A percentile compares a stretch with the other conserved stretches of the same genome.
Conservation (phyloP, 2,329 filamentous ascomycete genomes). For the Herpotrichia juniperi region DNA sequence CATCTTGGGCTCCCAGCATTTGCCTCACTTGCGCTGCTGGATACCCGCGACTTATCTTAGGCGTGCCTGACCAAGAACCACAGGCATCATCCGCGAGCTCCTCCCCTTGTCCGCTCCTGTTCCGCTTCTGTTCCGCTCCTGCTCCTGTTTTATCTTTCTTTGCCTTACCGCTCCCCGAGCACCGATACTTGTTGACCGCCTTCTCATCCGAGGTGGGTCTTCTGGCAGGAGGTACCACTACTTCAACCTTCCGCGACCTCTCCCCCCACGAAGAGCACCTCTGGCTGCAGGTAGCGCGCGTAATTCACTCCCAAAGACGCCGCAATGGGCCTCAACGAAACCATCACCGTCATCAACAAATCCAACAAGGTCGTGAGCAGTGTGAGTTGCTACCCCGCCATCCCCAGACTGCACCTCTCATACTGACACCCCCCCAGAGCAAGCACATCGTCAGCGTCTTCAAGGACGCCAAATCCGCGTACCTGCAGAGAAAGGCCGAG, state of each 20-base stretch:
- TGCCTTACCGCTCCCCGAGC: conserved; percentile 5
- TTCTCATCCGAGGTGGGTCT: conserved; percentile 14
- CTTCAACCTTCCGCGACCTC: conserved; percentile 18
- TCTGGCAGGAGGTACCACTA: conserved; percentile 12
- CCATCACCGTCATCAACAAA: conserved; percentile 87
- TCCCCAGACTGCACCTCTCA: conserved; percentile 15
- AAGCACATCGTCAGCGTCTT: conserved; percentile 90
- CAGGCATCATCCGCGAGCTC: conserved; percentile 2
- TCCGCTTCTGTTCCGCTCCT: too few species aligned
- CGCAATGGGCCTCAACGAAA: conserved; percentile 63
- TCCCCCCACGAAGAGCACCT: conserved; percentile 4
- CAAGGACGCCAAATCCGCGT: conserved; percentile 88
- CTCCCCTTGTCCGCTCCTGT: not conserved
- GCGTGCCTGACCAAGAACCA: conserved; percentile 8
- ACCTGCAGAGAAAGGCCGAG: conserved; percentile 85
- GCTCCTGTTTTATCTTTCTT: not conserved
- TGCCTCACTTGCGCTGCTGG: conserved; percentile 13
- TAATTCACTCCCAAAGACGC: conserved; percentile 19
- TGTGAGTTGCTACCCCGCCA: conserved; percentile 61
- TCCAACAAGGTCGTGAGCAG: conserved; percentile 91
- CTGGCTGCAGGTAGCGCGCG: conserved; percentile 22
- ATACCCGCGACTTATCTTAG: not conserved
- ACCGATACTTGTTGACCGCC: conserved; percentile 10
- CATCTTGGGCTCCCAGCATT: not conserved
- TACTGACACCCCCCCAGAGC: conserved; percentile 63